These are phyloP conservation scores for Tranzscheliella williamsii DNA, from an alignment of 1,284 basidiomycete genomes.

Conservation along the genomic window DNA sequence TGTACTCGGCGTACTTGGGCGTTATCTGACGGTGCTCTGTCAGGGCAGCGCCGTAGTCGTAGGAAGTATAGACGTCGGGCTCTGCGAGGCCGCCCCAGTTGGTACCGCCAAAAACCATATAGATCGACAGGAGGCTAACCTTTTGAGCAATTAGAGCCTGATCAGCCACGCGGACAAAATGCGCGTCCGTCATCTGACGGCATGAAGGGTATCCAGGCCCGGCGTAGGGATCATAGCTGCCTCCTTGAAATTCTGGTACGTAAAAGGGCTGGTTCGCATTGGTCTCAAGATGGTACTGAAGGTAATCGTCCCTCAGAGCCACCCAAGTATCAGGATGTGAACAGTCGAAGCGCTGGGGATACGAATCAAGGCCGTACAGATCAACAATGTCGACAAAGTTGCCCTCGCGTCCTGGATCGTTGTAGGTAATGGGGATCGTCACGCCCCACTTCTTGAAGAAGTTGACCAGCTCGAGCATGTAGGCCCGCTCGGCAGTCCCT, in stretches of 20 bases:
- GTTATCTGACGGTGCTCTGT: conserved; percentile 35
- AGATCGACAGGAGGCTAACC: conserved; percentile 64
- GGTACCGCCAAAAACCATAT: conserved; percentile 74
- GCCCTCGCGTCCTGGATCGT: conserved; percentile 32
- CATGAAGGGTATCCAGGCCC: conserved; percentile 39
- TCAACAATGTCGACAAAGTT: conserved; percentile 63
- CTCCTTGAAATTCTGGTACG: conserved; percentile 67
- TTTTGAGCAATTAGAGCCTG: conserved; percentile 27
- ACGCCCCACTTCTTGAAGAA: conserved; percentile 28
- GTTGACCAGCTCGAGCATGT: conserved; percentile 26
- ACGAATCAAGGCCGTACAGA: conserved; percentile 69
- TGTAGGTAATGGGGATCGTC: conserved; percentile 46
- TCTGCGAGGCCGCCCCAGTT: conserved; percentile 65
- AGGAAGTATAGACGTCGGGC: conserved; percentile 58
- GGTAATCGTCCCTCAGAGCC: conserved; percentile 38
- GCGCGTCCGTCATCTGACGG: conserved; percentile 24
- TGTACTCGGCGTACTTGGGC: conserved; percentile 40
- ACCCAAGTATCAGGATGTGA: conserved; percentile 70
- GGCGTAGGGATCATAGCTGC: conserved; percentile 51
- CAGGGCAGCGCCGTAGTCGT: conserved; percentile 59
- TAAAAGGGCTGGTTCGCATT: conserved; percentile 71
- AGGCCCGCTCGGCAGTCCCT: conserved; percentile 44
- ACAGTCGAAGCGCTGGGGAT: conserved; percentile 73
- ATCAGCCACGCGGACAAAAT: conserved; percentile 35
- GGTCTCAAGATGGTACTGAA: conserved; percentile 23